phyloP scores from a whole-genome alignment of 129 eudicot species.

The Rutidosis leptorrhynchoides region DNA sequence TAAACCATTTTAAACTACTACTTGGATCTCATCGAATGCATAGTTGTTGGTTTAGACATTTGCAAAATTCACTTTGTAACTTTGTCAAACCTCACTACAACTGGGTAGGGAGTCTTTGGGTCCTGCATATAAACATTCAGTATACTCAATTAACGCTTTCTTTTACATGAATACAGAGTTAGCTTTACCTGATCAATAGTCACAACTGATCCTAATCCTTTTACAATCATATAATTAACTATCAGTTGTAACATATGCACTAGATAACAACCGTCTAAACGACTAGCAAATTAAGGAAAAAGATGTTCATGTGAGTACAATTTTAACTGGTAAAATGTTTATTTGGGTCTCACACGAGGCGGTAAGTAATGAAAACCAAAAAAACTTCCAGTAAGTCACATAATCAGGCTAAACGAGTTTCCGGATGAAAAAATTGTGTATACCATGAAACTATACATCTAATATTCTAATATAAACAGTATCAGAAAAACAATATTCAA shows the following conservation, averaged over 20 bases:
- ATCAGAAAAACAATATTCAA: too few relatives aligned
- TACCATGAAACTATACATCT: too few relatives aligned
- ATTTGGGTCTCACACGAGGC: too few relatives aligned
- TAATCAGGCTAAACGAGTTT: too few relatives aligned
- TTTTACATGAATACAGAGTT: background rate
- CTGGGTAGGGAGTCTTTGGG: constrained; percentile 93
- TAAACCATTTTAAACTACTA: constrained; percentile 37
- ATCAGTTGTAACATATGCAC: background rate
- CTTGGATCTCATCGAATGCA: constrained; percentile 93
- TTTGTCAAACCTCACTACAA: constrained; percentile 92
- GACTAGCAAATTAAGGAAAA: too few relatives aligned
- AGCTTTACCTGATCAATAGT: constrained; percentile 70
- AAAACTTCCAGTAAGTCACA: too few relatives aligned
- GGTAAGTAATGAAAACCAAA: too few relatives aligned
- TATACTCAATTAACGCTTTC: background rate
- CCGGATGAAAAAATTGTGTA: too few relatives aligned
- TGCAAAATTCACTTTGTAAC: constrained; percentile 95
- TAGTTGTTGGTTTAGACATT: constrained; percentile 96
- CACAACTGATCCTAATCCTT: constrained; percentile 94
- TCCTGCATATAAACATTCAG: constrained; percentile 35
- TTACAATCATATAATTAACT: constrained; percentile 14
- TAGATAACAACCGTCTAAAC: too few relatives aligned
- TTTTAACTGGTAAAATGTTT: too few relatives aligned
- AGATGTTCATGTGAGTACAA: too few relatives aligned
- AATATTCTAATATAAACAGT: too few relatives aligned